Evolutionary conservation across 2,329 filamentous ascomycete genomes (phyloP).

Genomic region (Monosporascus sp.): DNA sequence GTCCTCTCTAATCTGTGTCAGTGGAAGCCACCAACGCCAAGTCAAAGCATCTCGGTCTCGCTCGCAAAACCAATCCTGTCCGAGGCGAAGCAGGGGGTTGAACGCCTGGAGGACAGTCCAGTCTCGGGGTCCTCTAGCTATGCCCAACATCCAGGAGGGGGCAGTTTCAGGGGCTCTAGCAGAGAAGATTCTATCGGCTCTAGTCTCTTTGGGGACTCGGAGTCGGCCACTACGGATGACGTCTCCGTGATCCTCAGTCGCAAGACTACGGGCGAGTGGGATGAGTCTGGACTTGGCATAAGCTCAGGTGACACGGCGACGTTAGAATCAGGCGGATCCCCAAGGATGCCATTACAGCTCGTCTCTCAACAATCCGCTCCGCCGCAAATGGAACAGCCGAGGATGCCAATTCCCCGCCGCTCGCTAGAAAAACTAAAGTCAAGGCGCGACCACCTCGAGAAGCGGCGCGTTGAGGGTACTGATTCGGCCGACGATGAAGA

Average conservation of each 20-base stretch:
- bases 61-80: constrained; percentile 57
- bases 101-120: constrained; percentile 71
- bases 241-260: constrained; percentile 69
- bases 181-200: constrained; percentile 85
- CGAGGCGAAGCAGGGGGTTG: constrained; percentile 58
- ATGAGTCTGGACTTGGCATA: constrained; percentile 73
- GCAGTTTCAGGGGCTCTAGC: constrained; percentile 73
- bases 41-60: constrained; percentile 36
- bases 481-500: constrained; percentile 95
- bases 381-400: constrained; percentile 48
- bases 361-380: constrained; percentile 61
- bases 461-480: constrained; percentile 62
- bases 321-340: constrained; percentile 24
- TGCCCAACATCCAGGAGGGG: constrained; percentile 57
- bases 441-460: constrained; percentile 72
- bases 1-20: constrained; percentile 83
- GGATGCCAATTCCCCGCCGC: constrained; percentile 46
- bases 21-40: constrained; percentile 73
- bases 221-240: constrained; percentile 73
- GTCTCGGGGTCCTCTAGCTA: constrained; percentile 72
- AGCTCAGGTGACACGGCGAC: constrained; percentile 51
- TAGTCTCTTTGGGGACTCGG: constrained; percentile 80
- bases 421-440: constrained; percentile 69
- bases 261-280: constrained; percentile 72
- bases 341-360: constrained; percentile 46